phyloP scores from a whole-genome alignment of 495 filamentous ascomycete species.

The Geopyxis carbonaria region DNA sequence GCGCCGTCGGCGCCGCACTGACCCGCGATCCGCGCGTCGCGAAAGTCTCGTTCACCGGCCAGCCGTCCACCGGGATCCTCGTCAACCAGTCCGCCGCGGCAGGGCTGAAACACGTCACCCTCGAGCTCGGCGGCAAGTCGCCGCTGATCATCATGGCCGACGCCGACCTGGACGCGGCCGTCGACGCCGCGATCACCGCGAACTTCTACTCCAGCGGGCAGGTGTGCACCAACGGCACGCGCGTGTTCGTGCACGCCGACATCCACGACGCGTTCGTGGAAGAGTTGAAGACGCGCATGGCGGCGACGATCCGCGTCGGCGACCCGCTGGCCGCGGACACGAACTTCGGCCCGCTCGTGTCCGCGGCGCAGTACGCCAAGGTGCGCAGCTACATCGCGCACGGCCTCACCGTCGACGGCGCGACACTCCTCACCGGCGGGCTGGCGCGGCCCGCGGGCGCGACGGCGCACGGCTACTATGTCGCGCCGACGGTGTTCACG shows the following conservation, averaged over 20 bases:
- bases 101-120: slow-evolving; percentile 63
- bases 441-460: slow-evolving; percentile 33
- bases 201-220: slow-evolving; percentile 73
- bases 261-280: slow-evolving; percentile 50
- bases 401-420: slow-evolving; percentile 50
- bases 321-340: slow-evolving; percentile 49
- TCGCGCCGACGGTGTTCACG: slow-evolving; percentile 59
- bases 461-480: slow-evolving; percentile 43
- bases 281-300: slow-evolving; percentile 47
- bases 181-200: slow-evolving; percentile 73
- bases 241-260: slow-evolving; percentile 50
- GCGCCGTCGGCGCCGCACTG: slow-evolving; percentile 51
- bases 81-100: slow-evolving; percentile 47
- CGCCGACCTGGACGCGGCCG: slow-evolving; percentile 50
- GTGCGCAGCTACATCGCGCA: slow-evolving; percentile 50
- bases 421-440: slow-evolving; percentile 55
- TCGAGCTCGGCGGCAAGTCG: slow-evolving; percentile 73
- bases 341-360: slow-evolving; percentile 64
- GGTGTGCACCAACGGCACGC: slow-evolving; percentile 71
- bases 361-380: slow-evolving; percentile 48
- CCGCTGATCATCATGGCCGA: slow-evolving; percentile 57
- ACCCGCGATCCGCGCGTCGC: slow-evolving; percentile 49
- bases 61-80: slow-evolving; percentile 58
- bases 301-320: slow-evolving; percentile 43
- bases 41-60: slow-evolving; percentile 74